Conservation (phyloP, 768 basidiomycete genomes). For the Thelephora aurantiotincta region DNA sequence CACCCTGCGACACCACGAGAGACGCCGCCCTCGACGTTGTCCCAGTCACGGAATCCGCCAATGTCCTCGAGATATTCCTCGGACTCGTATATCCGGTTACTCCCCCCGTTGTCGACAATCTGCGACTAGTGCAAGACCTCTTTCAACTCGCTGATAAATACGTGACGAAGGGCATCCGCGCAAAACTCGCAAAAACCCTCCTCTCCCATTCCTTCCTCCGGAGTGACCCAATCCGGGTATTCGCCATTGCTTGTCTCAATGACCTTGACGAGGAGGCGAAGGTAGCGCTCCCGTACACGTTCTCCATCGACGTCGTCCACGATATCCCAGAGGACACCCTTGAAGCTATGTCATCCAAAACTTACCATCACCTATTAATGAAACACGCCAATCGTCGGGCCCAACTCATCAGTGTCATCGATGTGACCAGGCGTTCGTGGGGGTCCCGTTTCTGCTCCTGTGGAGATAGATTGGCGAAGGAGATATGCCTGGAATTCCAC, state of each 20-base stretch:
- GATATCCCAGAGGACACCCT: background rate
- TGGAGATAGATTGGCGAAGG: too few relatives aligned
- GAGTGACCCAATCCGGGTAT: slow-evolving; percentile 16
- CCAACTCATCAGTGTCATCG: too few relatives aligned
- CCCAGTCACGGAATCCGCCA: slow-evolving; percentile 16
- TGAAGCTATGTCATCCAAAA: background rate
- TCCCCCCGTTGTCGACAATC: slow-evolving; percentile 10
- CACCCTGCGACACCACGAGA: slow-evolving; percentile 13
- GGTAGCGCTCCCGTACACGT: slow-evolving; percentile 15
- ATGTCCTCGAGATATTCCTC: slow-evolving; percentile 16
- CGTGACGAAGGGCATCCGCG: slow-evolving; percentile 15
- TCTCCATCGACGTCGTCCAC: slow-evolving; percentile 5
- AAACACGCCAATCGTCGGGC: too few relatives aligned
- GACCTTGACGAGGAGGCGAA: slow-evolving; percentile 17
- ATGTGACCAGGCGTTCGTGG: too few relatives aligned
- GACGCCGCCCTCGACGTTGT: slow-evolving; percentile 8
- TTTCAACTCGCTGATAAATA: slow-evolving; percentile 11
- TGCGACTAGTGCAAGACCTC: slow-evolving; percentile 11
- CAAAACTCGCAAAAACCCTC: slow-evolving; percentile 13
- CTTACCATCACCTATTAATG: background rate
- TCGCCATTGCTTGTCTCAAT: slow-evolving; percentile 21
- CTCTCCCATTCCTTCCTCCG: slow-evolving; percentile 15
- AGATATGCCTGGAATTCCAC: too few relatives aligned
- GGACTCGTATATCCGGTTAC: slow-evolving; percentile 23
- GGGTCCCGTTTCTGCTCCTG: too few relatives aligned